A percentile compares a stretch with the other conserved stretches of the same genome.
phyloP scores from a whole-genome alignment of 257 asterid genomes.

The Gentiana dahurica region DNA sequence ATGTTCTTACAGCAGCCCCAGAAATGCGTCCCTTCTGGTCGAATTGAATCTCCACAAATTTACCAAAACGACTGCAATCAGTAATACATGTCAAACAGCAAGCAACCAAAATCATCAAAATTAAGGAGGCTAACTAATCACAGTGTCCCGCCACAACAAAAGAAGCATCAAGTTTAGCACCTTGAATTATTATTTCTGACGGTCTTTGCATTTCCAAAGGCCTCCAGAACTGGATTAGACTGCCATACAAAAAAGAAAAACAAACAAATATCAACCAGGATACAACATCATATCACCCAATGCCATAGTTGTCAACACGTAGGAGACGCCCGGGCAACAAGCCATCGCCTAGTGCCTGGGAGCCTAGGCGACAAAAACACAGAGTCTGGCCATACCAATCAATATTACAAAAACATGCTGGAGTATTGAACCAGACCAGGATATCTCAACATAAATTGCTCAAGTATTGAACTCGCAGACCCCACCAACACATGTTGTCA shows the following conservation, averaged over 20 bases:
- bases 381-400: too few relatives aligned
- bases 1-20: conserved; percentile 99
- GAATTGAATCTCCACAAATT: conserved; percentile 97
- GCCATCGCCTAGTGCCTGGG: too few relatives aligned
- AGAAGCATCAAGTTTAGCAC: conserved; percentile 19
- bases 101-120: neutral
- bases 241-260: conserved; percentile 23
- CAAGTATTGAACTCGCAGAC: too few relatives aligned
- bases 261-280: neutral
- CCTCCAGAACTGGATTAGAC: conserved; percentile 99
- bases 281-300: neutral
- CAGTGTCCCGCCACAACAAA: neutral
- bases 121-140: neutral
- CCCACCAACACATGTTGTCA: too few relatives aligned
- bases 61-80: conserved; percentile 89
- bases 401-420: too few relatives aligned
- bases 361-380: too few relatives aligned
- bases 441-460: too few relatives aligned
- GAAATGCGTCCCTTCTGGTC: conserved; percentile 81
- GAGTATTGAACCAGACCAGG: too few relatives aligned
- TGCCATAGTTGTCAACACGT: neutral
- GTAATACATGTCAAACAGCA: conserved; percentile 5
- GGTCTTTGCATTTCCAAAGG: conserved; percentile 98
- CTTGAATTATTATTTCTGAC: conserved; percentile 98
- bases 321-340: too few relatives aligned